These are phyloP conservation scores for Claviceps sp. DNA, from an alignment of 2,329 filamentous ascomycete genomes.

Conservation along the genomic window DNA sequence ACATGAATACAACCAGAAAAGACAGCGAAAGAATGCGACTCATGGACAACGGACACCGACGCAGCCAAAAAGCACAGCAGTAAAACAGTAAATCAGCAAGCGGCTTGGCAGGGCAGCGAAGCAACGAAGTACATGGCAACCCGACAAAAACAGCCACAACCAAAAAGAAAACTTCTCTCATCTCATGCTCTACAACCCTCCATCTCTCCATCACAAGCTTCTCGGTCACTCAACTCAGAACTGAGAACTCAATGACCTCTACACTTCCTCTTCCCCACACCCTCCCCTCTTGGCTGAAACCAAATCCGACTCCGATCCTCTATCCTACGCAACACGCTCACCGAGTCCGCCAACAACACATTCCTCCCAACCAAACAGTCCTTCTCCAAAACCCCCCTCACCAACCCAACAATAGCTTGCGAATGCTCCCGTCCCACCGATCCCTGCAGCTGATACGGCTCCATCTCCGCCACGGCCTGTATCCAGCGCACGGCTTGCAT, in stretches of 20 bases:
- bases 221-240: too few relatives aligned
- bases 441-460: conserved; percentile 24
- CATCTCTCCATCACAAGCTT: too few relatives aligned
- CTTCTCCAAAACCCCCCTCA: conserved; percentile 30
- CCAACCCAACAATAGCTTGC: conserved; percentile 38
- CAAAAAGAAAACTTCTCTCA: too few relatives aligned
- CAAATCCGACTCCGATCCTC: conserved; percentile 30
- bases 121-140: too few relatives aligned
- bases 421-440: conserved; percentile 21
- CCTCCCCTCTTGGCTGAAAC: conserved; percentile 5
- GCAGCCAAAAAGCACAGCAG: neutral
- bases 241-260: neutral
- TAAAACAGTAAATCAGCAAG: neutral
- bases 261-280: neutral
- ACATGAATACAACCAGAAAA: neutral
- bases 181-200: too few relatives aligned
- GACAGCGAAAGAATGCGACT: neutral
- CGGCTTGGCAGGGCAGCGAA: too few relatives aligned
- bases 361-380: conserved; percentile 36
- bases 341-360: conserved; percentile 38
- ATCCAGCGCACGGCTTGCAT: conserved; percentile 23
- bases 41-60: too few relatives aligned
- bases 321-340: conserved; percentile 37
- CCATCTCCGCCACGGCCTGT: conserved; percentile 26
- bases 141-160: too few relatives aligned